A percentile compares a stretch with the other conserved stretches of the same genome.
These are phyloP conservation scores for Phaffia tasmanica DNA, from an alignment of 768 basidiomycete species.

Conservation along the genomic window DNA sequence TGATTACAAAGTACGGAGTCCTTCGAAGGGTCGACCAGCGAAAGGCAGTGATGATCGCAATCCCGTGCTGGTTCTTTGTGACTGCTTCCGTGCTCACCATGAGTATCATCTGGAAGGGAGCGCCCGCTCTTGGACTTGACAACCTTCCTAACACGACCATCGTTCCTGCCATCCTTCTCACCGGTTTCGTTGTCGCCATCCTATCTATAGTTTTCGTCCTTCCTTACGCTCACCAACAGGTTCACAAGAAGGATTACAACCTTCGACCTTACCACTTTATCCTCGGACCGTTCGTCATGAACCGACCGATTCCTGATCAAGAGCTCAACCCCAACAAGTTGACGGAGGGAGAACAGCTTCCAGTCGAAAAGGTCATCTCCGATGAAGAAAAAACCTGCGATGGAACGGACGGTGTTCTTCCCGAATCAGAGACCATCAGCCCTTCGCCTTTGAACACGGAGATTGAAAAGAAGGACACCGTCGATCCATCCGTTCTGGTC, in stretches of 20 bases:
- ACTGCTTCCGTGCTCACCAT: slow-evolving; percentile 39
- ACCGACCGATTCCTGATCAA: slow-evolving; percentile 34
- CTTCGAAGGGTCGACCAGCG: slow-evolving; percentile 37
- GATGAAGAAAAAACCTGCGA: not conserved
- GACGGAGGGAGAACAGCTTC: slow-evolving; percentile 1
- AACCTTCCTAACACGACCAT: slow-evolving; percentile 33
- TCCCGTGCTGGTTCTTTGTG: slow-evolving; percentile 33
- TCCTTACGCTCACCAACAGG: slow-evolving; percentile 40
- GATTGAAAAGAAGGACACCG: not conserved
- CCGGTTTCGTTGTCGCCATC: slow-evolving; percentile 36
- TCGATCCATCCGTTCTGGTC: not conserved
- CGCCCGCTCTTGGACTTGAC: slow-evolving; percentile 39
- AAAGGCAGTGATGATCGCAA: slow-evolving; percentile 34
- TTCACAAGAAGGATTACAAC: slow-evolving; percentile 41
- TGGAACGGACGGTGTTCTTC: too few relatives aligned
- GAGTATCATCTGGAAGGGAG: slow-evolving; percentile 40
- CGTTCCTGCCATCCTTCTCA: slow-evolving; percentile 38
- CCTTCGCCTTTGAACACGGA: too few relatives aligned
- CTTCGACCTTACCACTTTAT: slow-evolving; percentile 41
- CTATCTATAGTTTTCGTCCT: slow-evolving; percentile 41
- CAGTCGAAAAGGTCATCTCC: not conserved
- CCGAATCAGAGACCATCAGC: too few relatives aligned
- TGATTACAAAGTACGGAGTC: slow-evolving; percentile 38
- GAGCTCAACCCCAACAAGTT: too few relatives aligned
- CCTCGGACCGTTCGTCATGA: slow-evolving; percentile 41